Base-by-base conservation (phyloP, 192 early-diverging fungal genomes). In the Chytriomyces sp. region DNA sequence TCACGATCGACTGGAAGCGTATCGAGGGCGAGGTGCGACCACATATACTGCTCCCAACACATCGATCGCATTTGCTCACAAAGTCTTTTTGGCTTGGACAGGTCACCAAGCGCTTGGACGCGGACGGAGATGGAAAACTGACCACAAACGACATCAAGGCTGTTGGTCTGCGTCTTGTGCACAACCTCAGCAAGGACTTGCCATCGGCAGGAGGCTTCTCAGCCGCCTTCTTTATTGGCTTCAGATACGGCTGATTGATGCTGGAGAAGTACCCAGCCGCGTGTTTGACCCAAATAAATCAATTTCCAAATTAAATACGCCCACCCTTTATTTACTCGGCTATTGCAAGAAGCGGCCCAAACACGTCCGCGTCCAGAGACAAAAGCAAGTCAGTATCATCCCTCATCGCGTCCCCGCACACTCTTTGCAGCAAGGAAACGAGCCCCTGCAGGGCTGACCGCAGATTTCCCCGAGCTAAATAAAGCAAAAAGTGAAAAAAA, bases 61-160 rank as follows among this genome's bases (percentile, higher is more conserved):
- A 35, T 35, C 35, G 2, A 35, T 35, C 35, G 35, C 35, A 35
- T 35, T 35, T 35, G 35, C 35, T 35, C 35, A 35, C 35, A 2
- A 35, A 35, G 35, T 35, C 35, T 35, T 35, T 35, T 35, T 35
- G 35, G 35, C 35, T 35, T 35, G 35, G 35, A 35, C 20, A 13
- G 7, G n/a, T 65, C 3, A 35, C 45, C 16, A 47, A 66, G 23
- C 11, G 49, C n/a, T 48, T 85, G 9, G 83, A 85, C 68, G 72
- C 72, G 76, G 83, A 85, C 69, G 77, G 77, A 13, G 83, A 85
- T 49, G 83, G 83, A 11, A 85, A 85, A 59, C 48, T 85, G 5
- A 85, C 83, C 5, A 57, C 67, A 10, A 80, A 85, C 20, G 83
- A 85, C 46, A 13, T 85, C 35, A 69, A 71, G 57, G 7, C 69